Base-by-base conservation (phyloP, 176 grass and related monocot genomes). In the Eragrostis curvula region DNA sequence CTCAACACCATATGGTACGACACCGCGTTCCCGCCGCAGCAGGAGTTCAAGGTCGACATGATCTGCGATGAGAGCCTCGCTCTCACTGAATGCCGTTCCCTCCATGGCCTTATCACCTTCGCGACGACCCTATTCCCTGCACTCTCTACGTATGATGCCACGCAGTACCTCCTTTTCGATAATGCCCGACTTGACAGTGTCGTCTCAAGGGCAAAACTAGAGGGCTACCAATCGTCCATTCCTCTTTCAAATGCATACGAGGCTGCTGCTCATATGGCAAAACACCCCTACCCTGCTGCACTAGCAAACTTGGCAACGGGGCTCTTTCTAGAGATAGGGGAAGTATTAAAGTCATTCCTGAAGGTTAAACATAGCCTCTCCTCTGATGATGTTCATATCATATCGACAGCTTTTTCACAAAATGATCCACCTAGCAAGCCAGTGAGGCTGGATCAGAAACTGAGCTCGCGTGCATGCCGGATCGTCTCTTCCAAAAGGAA, bases 1-100 rank as follows among this genome's bases (percentile, higher is more conserved):
- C 47, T 68, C 30, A 80, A 80, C 21, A 55, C 63, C 64, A 80
- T 80, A 12, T 80, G 78, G 78, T 80, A 80, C 9, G 78, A 69
- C 13, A 69, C 21, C 5, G 9, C 27, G 2, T 80, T 29, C 23
- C 78, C 78, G 6, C 30, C 64, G 12, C 21, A 53, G 0, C 13
- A 69, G 8, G 30, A 80, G 29, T 68, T 80, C 28, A 1, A 56
- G 48, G 48, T 68, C 30, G 32, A 28, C 32, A 80, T 80, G 64
- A 41, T 80, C 48, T 44, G 40, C 50, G 12, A 16, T 18, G 10
- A 21, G 25, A 12, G 14, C 30, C 36, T 81, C 15, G 3, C 9
- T 6, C 32, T 21, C 64, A 55, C 39, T 2, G 23, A 58, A n/a
- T 43, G 15, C 39, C 50, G 78, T 23, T 80, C 65, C 8, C 49